Conservation (phyloP, 2,329 filamentous ascomycete genomes). For the Pseudogymnoascus sp. region DNA sequence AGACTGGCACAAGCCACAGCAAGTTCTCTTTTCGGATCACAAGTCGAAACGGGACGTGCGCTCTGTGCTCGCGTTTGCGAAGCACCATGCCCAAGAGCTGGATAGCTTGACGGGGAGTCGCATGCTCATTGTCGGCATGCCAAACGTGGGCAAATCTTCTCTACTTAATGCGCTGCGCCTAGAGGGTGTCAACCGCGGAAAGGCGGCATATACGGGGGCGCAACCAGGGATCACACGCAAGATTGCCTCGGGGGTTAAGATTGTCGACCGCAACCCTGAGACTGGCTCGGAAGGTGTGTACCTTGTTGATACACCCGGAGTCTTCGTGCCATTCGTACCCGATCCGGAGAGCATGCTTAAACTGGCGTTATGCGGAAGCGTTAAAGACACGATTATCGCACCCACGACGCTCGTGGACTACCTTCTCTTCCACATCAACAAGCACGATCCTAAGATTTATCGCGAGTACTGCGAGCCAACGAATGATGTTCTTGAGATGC, state of each 20-base stretch:
- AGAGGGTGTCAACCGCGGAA: conserved; percentile 53
- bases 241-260: conserved; percentile 72
- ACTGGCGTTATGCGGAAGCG: conserved; percentile 79
- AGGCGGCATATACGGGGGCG: conserved; percentile 72
- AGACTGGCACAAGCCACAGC: conserved; percentile 44
- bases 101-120: conserved; percentile 71
- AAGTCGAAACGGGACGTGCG: conserved; percentile 37
- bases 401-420: conserved; percentile 79
- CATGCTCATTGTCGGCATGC: conserved; percentile 89
- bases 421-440: conserved; percentile 76
- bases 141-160: conserved; percentile 92
- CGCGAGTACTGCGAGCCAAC: conserved; percentile 58
- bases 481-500: conserved; percentile 69
- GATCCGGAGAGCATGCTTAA: conserved; percentile 87
- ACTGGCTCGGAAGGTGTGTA: conserved; percentile 49
- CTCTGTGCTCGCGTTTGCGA: conserved; percentile 38
- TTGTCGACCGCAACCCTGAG: conserved; percentile 48
- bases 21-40: conserved; percentile 44
- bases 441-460: conserved; percentile 24
- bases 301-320: conserved; percentile 83
- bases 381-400: conserved; percentile 80
- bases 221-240: conserved; percentile 87
- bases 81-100: conserved; percentile 38
- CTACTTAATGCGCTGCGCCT: conserved; percentile 79
- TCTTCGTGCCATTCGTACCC: conserved; percentile 86